Conservation (phyloP, 2,329 filamentous ascomycete species). For the Fusarium foetens region DNA sequence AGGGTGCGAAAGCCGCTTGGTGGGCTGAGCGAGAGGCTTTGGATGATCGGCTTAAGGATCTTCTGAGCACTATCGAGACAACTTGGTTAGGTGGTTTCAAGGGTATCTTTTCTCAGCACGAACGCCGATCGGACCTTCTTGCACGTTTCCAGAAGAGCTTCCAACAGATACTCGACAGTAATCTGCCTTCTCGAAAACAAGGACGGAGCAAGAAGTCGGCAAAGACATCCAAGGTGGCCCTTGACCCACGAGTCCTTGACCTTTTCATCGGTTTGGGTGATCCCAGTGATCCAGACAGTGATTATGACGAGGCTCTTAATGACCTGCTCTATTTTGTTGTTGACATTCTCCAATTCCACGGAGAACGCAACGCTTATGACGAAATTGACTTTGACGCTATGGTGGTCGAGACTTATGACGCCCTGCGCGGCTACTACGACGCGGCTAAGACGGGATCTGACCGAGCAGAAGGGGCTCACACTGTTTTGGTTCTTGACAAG, state of each 20-base stretch:
- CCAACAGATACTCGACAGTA: constrained; percentile 80
- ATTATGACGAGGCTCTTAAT: constrained; percentile 88
- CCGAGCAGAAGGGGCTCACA: constrained; percentile 68
- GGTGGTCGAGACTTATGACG: constrained; percentile 87
- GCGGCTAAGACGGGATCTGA: constrained; percentile 54
- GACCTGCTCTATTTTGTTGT: constrained; percentile 96
- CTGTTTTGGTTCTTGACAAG: constrained; percentile 91
- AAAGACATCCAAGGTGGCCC: constrained; percentile 55
- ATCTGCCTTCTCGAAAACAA: constrained; percentile 83
- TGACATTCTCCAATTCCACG: constrained; percentile 95
- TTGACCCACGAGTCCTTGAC: constrained; percentile 76
- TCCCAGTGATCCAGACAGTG: constrained; percentile 71
- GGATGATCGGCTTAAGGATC: constrained; percentile 78
- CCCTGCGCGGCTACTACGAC: constrained; percentile 80
- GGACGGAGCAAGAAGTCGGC: constrained; percentile 65
- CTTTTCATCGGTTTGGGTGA: constrained; percentile 88
- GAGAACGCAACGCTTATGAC: constrained; percentile 95
- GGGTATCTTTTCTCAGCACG: constrained; percentile 86
- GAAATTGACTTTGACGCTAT: constrained; percentile 96
- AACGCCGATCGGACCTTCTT: constrained; percentile 70
- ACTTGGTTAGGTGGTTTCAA: constrained; percentile 96
- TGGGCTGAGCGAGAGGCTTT: constrained; percentile 87
- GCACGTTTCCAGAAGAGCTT: constrained; percentile 82
- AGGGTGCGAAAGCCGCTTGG: constrained; percentile 84
- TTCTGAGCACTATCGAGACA: constrained; percentile 87